These are phyloP conservation scores for Puccinia horiana DNA, from an alignment of 1,284 basidiomycete species.

Conservation along the genomic window DNA sequence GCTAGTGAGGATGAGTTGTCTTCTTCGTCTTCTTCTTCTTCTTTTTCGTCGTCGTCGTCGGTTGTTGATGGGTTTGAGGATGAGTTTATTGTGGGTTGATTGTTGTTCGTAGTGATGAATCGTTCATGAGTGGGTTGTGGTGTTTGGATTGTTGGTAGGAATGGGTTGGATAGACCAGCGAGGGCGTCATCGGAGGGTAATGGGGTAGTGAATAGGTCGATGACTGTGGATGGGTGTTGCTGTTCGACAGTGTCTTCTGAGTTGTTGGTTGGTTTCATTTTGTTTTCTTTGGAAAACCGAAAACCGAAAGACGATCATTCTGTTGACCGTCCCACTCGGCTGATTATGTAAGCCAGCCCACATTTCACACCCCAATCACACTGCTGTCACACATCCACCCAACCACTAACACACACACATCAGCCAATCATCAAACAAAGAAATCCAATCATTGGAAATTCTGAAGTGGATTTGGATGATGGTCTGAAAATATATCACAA, in stretches of 20 bases:
- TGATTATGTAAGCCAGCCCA: no score
- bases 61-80: background rate
- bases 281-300: no score
- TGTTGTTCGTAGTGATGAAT: background rate
- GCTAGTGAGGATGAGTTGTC: background rate
- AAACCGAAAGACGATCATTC: no score
- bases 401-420: no score
- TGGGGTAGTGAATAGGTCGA: background rate
- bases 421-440: no score
- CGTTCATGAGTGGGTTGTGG: background rate
- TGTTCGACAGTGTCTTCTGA: background rate
- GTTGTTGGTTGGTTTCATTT: no score
- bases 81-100: background rate
- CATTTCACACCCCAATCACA: no score
- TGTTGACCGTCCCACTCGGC: no score
- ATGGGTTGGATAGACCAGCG: background rate
- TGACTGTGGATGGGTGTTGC: background rate
- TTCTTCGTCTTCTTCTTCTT: constrained; percentile 15
- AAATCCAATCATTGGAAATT: no score
- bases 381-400: no score
- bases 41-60: background rate
- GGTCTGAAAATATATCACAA: no score
- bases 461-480: no score
- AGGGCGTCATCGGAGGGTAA: background rate
- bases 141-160: background rate